These are phyloP conservation scores for Sanguinoderma infundibulare DNA, from an alignment of 1,284 basidiomycete species.

Conservation along the genomic window DNA sequence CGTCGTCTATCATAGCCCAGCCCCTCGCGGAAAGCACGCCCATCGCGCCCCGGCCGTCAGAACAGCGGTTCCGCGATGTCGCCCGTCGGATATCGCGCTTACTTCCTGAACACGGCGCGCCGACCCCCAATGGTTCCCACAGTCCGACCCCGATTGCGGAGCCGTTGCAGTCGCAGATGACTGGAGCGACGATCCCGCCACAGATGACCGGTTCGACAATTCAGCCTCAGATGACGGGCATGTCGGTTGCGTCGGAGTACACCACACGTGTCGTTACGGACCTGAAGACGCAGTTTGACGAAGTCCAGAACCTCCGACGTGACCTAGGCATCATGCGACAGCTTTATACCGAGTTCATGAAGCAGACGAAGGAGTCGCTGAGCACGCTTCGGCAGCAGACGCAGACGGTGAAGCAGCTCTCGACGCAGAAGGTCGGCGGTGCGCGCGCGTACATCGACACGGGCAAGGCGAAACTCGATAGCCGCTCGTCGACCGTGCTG, in stretches of 20 bases:
- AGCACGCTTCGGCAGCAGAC: conserved; percentile 82
- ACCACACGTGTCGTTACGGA: conserved; percentile 76
- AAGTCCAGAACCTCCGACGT: conserved; percentile 90
- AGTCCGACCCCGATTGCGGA: conserved; percentile 14
- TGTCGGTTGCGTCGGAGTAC: conserved; percentile 73
- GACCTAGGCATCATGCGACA: conserved; percentile 95
- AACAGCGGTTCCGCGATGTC: conserved; percentile 71
- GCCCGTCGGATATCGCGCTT: conserved; percentile 74
- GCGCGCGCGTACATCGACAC: conserved; percentile 90
- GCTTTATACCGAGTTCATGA: conserved; percentile 92
- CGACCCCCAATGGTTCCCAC: conserved; percentile 26
- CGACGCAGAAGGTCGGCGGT: conserved; percentile 83
- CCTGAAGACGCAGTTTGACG: conserved; percentile 91
- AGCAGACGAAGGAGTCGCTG: conserved; percentile 87
- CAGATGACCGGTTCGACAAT: conserved; percentile 72
- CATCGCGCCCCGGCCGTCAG: conserved; percentile 65
- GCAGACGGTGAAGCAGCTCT: conserved; percentile 84
- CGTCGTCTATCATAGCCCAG: conserved; percentile 54
- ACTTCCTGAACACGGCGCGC: conserved; percentile 42
- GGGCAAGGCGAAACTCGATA: conserved; percentile 90
- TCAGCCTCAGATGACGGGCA: conserved; percentile 75
- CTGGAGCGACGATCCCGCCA: neutral
- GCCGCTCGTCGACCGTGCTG: conserved; percentile 87
- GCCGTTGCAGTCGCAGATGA: conserved; percentile 41
- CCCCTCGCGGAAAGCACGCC: conserved; percentile 64